Evolutionary conservation across 2,329 filamentous ascomycete genomes (phyloP).

Genomic region (Verticillium albo-atrum): DNA sequence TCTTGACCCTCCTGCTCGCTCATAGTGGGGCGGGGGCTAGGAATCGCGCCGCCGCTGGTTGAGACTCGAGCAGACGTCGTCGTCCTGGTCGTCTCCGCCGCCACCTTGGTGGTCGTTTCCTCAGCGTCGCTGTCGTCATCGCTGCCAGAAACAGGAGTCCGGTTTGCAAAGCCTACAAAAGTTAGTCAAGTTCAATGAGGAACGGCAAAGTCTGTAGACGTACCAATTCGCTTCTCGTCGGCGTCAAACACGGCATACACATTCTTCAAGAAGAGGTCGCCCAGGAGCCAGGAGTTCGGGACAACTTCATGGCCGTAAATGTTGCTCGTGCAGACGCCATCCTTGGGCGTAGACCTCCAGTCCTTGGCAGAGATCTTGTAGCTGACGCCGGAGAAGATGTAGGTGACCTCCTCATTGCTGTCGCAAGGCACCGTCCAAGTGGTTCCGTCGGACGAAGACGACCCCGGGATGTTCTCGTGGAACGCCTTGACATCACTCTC

Average conservation of each 20-base stretch:
- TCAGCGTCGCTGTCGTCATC: background rate
- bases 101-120: background rate
- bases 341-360: slow-evolving; percentile 52
- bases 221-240: slow-evolving; percentile 61
- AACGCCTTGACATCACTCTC: slow-evolving; percentile 60
- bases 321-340: slow-evolving; percentile 62
- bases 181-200: slow-evolving; percentile 49
- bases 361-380: slow-evolving; percentile 67
- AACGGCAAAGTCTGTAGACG: slow-evolving; percentile 14
- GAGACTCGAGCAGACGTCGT: background rate
- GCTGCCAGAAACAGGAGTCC: background rate
- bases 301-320: slow-evolving; percentile 70
- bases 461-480: slow-evolving; percentile 60
- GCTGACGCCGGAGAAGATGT: slow-evolving; percentile 63
- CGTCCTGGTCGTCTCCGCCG: background rate
- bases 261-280: slow-evolving; percentile 84
- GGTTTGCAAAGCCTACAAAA: slow-evolving; percentile 7
- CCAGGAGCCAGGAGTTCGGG: slow-evolving; percentile 68
- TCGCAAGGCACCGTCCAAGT: slow-evolving; percentile 72
- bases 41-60: background rate
- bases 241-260: slow-evolving; percentile 84
- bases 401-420: slow-evolving; percentile 52
- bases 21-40: background rate
- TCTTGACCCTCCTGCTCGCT: background rate
- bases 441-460: slow-evolving; percentile 49